Evolutionary conservation across 768 basidiomycete genomes (phyloP), one percentile per base, ranked within the genome.

Genomic region (Suillus hirtellus): DNA sequence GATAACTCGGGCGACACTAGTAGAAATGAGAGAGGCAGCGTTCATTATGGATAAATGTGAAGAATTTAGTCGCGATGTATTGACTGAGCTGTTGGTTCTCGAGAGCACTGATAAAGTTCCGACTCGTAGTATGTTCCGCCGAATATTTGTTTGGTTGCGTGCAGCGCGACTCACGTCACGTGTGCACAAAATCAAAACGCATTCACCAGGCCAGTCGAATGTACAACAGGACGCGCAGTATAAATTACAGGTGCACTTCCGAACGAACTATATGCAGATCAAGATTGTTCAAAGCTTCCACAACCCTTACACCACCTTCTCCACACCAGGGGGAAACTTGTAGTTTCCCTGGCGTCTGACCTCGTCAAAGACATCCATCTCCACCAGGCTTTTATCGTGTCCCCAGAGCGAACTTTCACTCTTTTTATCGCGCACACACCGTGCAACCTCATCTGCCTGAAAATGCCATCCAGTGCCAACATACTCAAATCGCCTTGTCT

Each of bases 301-400:
- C 9, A 42, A 27, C 38, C 10, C 2, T 58, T 27, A 58, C 38
- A 42, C 24, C 24, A 58, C 56, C 61, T 83, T 82, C 71, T 92
- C 89, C 3, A 89, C 82, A 21, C 87, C 89, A 4, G 78, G 76
- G 50, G 89, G 89, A 63, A 90, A 78, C 14, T 72, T 72, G 67
- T 90, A 92, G 17, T 79, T 81, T 12, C 90, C 89, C 69, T 90
- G 89, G 62, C 81, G 82, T 60, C 89, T 84, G 64, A 93, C 93
- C 82, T 90, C 86, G 70, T 96, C 95, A 69, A 96, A 95, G 60
- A 94, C 85, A 37, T 86, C 80, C 89, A 95, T 95, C 65, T 89
- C 85, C 65, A 95, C 68, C 68, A 90, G 69, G 70, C 89, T 94
- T 78, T 94, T 93, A 49, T 87, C 85, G 67, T 89, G 89, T 1